These are phyloP conservation scores for Syzygium aqueum DNA, from an alignment of 345 rosid genomes.

Conservation along the genomic window DNA sequence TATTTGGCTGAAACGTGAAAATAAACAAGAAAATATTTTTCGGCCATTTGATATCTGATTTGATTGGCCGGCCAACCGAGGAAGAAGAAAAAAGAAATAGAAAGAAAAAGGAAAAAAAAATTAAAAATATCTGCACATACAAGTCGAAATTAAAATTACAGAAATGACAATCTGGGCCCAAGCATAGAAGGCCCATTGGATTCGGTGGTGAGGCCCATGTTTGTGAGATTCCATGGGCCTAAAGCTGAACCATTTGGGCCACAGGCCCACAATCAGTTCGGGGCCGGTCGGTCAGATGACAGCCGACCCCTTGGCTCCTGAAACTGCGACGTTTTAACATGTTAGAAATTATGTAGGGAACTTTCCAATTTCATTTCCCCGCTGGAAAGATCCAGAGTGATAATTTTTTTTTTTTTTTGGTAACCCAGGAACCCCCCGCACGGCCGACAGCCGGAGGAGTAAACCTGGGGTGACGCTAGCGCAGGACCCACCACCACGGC, in stretches of 20 bases:
- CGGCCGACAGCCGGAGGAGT: too few species aligned
- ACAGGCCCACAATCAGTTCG: neutral
- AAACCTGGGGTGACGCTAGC: too few species aligned
- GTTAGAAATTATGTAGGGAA: neutral
- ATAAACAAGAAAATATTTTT: too few species aligned
- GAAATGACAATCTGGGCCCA: neutral
- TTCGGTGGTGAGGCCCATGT: neutral
- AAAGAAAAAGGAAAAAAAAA: too few species aligned
- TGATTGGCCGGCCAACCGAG: too few species aligned
- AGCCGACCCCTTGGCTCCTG: neutral
- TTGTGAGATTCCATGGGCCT: neutral
- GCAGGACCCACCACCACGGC: too few species aligned
- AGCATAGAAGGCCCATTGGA: neutral
- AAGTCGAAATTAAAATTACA: neutral
- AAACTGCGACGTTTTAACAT: neutral
- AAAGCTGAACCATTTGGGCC: neutral
- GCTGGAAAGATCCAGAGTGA: neutral
- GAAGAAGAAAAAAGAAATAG: too few species aligned
- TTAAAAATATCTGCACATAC: neutral
- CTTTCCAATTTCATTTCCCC: neutral
- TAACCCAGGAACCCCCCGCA: too few species aligned
- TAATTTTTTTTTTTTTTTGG: neutral
- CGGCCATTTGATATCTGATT: too few species aligned
- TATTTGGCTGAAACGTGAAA: too few species aligned
- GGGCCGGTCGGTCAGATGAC: neutral